Percentiles rank a stretch among this genome's conserved stretches.
Conservation (phyloP, 2,329 filamentous ascomycete species). For the Phialophora macrospora region DNA sequence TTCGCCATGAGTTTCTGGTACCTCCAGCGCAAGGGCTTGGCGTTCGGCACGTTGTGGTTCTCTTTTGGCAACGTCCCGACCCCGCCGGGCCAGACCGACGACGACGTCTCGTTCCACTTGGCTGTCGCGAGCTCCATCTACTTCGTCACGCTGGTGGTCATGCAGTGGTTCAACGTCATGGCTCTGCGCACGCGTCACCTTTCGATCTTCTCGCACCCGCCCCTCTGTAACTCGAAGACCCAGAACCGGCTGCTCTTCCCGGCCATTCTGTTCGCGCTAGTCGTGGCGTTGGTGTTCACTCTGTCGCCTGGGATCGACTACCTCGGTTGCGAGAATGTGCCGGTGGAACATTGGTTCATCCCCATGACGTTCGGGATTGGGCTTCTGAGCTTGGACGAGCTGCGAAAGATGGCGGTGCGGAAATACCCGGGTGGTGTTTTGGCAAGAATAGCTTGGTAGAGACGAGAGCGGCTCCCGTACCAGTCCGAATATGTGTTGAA, state of each 20-base stretch:
- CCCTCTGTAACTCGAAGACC: slow-evolving; percentile 66
- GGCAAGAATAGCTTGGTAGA: slow-evolving; percentile 68
- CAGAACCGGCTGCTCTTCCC: slow-evolving; percentile 73
- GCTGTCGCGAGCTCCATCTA: slow-evolving; percentile 75
- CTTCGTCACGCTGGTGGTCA: slow-evolving; percentile 79
- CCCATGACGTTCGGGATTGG: slow-evolving; percentile 73
- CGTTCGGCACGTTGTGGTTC: slow-evolving; percentile 70
- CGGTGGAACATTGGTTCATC: slow-evolving; percentile 76
- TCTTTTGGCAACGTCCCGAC: slow-evolving; percentile 60
- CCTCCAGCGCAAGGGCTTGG: slow-evolving; percentile 63
- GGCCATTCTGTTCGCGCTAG: slow-evolving; percentile 70
- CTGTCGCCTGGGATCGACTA: slow-evolving; percentile 70
- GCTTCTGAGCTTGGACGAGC: slow-evolving; percentile 69
- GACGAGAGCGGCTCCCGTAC: neutral
- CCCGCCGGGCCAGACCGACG: slow-evolving; percentile 47
- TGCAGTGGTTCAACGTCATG: slow-evolving; percentile 75
- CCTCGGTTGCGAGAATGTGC: slow-evolving; percentile 67
- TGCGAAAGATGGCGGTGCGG: slow-evolving; percentile 66
- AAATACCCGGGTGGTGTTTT: slow-evolving; percentile 62
- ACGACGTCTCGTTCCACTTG: slow-evolving; percentile 60
- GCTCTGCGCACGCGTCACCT: slow-evolving; percentile 69
- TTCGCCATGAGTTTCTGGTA: slow-evolving; percentile 73
- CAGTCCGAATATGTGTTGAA: neutral
- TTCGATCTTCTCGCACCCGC: slow-evolving; percentile 74
- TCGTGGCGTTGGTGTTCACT: slow-evolving; percentile 69